phyloP scores from a whole-genome alignment of 257 asterid species.

The Fraxinus pennsylvanica region DNA sequence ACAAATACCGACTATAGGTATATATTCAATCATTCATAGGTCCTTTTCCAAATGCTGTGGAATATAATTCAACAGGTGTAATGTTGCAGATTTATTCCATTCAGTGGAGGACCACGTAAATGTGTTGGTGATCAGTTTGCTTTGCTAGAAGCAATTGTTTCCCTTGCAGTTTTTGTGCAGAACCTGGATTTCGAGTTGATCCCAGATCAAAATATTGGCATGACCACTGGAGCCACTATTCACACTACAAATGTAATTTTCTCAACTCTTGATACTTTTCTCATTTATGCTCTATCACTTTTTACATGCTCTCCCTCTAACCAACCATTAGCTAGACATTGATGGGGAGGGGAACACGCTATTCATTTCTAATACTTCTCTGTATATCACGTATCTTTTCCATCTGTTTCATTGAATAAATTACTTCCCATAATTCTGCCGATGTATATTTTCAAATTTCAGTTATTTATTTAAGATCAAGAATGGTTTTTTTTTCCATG shows the following conservation, averaged over 20 bases:
- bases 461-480: too few relatives aligned
- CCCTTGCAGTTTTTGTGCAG: constrained; percentile 77
- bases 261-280: constrained; percentile 8
- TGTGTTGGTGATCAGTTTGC: constrained; percentile 99
- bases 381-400: too few relatives aligned
- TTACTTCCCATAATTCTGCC: too few relatives aligned
- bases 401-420: too few relatives aligned
- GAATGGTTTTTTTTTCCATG: too few relatives aligned
- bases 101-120: constrained; percentile 96
- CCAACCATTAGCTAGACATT: too few relatives aligned
- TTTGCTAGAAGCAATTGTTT: constrained; percentile 76
- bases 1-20: constrained; percentile 86
- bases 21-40: neutral
- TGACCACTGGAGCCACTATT: constrained; percentile 98
- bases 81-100: constrained; percentile 71
- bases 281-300: neutral
- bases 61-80: constrained; percentile 11
- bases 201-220: constrained; percentile 83
- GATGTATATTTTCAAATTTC: too few relatives aligned
- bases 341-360: too few relatives aligned
- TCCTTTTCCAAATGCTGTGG: constrained; percentile 12
- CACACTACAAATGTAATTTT: constrained; percentile 82
- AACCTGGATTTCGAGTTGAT: constrained; percentile 63
- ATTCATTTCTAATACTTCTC: too few relatives aligned
- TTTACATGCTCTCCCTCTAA: too few relatives aligned